Evolutionary conservation across 495 filamentous ascomycete genomes (phyloP).

Genomic region (Podospora sp.): DNA sequence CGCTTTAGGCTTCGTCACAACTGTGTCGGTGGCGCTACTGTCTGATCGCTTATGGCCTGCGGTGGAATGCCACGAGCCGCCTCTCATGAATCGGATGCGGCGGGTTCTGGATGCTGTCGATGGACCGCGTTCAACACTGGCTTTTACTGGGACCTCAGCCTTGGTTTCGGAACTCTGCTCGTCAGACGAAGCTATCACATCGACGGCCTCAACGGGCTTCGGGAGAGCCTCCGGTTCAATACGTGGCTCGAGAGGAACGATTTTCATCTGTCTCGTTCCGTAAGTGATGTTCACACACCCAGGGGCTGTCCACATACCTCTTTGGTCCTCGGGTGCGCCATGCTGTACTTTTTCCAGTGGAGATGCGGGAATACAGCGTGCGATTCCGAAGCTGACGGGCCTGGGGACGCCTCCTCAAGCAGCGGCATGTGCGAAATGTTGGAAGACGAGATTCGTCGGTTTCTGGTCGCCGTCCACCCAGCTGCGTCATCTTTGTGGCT

Average conservation of each 20-base stretch:
- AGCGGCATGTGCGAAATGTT: neutral
- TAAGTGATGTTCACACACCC: neutral
- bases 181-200: neutral
- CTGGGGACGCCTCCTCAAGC: neutral
- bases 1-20: neutral
- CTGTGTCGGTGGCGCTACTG: neutral
- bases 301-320: conserved; percentile 9
- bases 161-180: neutral
- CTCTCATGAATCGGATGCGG: conserved; percentile 7
- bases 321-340: conserved; percentile 8
- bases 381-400: neutral
- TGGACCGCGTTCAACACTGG: neutral
- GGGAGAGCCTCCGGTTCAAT: neutral
- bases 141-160: neutral
- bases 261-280: neutral
- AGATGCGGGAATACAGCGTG: conserved; percentile 7
- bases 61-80: neutral
- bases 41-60: neutral
- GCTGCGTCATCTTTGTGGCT: conserved; percentile 11
- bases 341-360: conserved; percentile 13
- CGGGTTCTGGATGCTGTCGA: neutral
- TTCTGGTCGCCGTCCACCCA: conserved; percentile 28
- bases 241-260: neutral
- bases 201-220: neutral
- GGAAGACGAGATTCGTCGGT: neutral